These are phyloP conservation scores for Schizosaccharomyces lindneri DNA, from an alignment of 805 yeast genomes.

Conservation along the genomic window DNA sequence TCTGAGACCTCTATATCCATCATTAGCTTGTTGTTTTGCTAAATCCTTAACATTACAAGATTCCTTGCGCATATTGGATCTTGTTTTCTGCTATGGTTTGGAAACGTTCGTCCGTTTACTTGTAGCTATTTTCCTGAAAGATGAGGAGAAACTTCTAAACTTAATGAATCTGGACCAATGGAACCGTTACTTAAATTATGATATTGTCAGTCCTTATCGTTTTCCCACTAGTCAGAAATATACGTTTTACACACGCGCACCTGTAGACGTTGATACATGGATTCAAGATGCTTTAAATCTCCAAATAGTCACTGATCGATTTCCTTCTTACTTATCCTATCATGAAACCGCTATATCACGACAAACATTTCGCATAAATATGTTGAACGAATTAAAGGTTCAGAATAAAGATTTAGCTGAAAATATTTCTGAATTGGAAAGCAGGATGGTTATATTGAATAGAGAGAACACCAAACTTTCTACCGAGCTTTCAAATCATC, in stretches of 20 bases:
- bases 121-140: neutral
- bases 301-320: neutral
- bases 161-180: neutral
- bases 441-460: neutral
- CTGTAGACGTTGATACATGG: neutral
- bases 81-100: neutral
- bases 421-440: neutral
- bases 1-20: neutral
- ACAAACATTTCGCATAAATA: neutral
- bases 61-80: neutral
- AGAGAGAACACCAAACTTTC: neutral
- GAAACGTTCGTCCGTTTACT: neutral
- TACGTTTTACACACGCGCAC: neutral
- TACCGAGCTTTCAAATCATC: neutral
- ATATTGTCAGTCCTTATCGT: neutral
- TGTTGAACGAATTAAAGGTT: neutral
- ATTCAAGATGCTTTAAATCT: neutral
- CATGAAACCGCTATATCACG: neutral
- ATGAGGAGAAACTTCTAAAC: neutral
- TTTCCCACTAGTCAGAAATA: neutral
- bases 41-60: neutral
- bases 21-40: neutral
- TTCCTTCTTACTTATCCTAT: neutral
- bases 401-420: neutral
- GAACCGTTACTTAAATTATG: neutral